Evolutionary conservation across 768 basidiomycete species (phyloP).

Genomic region (Pisolithus tinctorius): DNA sequence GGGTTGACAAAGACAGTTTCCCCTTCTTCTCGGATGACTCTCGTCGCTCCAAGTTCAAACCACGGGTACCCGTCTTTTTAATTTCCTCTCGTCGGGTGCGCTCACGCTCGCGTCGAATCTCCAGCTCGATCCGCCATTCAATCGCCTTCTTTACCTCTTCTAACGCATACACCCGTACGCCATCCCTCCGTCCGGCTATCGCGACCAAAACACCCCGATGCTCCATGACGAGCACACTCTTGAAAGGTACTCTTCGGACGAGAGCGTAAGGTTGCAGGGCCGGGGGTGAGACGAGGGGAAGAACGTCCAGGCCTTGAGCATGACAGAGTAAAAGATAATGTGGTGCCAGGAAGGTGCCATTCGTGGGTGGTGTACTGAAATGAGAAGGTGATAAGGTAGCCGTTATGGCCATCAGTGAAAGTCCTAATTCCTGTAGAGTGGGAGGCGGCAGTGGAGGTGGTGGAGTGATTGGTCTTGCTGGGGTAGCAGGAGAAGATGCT

Average conservation of each 20-base stretch:
- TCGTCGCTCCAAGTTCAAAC: conserved; percentile 30
- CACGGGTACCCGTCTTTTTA: conserved; percentile 42
- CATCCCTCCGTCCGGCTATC: conserved; percentile 80
- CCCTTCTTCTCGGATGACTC: conserved; percentile 41
- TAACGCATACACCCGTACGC: conserved; percentile 82
- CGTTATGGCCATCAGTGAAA: conserved; percentile 63
- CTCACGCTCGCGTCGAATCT: conserved; percentile 69
- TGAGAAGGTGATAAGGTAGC: conserved; percentile 66
- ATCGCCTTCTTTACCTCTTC: conserved; percentile 82
- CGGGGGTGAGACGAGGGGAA: conserved; percentile 74
- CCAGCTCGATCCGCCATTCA: conserved; percentile 82
- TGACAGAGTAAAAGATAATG: conserved; percentile 82
- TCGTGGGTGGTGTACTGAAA: conserved; percentile 68
- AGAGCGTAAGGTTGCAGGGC: conserved; percentile 73
- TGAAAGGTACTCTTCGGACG: conserved; percentile 75
- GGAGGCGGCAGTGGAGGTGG: conserved; percentile 71
- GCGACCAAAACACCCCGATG: conserved; percentile 87
- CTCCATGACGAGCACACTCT: conserved; percentile 88
- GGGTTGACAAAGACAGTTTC: conserved; percentile 45
- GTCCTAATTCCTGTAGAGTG: conserved; percentile 66
- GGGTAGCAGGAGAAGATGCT: conserved; percentile 45
- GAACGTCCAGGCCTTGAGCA: conserved; percentile 77
- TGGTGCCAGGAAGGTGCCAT: conserved; percentile 74
- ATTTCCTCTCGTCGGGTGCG: conserved; percentile 60
- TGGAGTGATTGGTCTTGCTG: conserved; percentile 53